Percentiles rank a stretch among this genome's conserved stretches.
phyloP scores from a whole-genome alignment of 202 grass and related monocot genomes.

The Carex sylvatica region DNA sequence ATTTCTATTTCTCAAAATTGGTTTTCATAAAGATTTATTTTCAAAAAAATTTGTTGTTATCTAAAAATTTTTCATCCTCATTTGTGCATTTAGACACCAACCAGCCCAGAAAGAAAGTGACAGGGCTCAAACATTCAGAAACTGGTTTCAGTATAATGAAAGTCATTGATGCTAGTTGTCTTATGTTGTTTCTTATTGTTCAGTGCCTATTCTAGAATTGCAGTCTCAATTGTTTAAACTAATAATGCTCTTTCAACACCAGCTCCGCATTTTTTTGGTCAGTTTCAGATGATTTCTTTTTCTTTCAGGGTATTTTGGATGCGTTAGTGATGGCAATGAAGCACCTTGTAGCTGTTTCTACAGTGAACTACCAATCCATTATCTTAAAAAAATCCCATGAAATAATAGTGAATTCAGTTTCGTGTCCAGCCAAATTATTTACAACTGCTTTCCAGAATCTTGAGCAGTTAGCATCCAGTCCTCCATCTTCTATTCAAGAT shows the following conservation, averaged over 20 bases:
- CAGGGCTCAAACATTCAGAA: background rate
- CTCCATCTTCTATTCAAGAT: conserved; percentile 47
- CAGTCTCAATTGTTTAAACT: background rate
- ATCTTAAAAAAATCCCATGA: conserved; percentile 72
- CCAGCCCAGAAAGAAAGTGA: background rate
- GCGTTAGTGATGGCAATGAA: conserved; percentile 74
- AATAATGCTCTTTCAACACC: background rate
- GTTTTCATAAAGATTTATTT: background rate
- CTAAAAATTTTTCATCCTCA: background rate
- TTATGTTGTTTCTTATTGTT: conserved; percentile 3
- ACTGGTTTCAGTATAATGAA: background rate
- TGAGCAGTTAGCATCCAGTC: conserved; percentile 31
- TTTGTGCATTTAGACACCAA: background rate
- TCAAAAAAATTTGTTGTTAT: background rate
- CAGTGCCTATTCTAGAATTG: background rate
- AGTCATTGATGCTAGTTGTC: background rate
- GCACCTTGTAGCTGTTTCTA: conserved; percentile 64
- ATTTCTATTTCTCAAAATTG: background rate
- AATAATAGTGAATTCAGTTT: conserved; percentile 41
- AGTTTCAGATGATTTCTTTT: conserved; percentile 7
- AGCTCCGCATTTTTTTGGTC: background rate
- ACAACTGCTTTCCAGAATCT: conserved; percentile 18
- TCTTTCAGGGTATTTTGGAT: conserved; percentile 65
- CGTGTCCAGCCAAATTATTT: conserved; percentile 41
- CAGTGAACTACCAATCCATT: conserved; percentile 57